Percentiles rank a stretch among this genome's conserved stretches.
Evolutionary conservation across 495 filamentous ascomycete genomes (phyloP).

Genomic region (Rhypophila decipiens): DNA sequence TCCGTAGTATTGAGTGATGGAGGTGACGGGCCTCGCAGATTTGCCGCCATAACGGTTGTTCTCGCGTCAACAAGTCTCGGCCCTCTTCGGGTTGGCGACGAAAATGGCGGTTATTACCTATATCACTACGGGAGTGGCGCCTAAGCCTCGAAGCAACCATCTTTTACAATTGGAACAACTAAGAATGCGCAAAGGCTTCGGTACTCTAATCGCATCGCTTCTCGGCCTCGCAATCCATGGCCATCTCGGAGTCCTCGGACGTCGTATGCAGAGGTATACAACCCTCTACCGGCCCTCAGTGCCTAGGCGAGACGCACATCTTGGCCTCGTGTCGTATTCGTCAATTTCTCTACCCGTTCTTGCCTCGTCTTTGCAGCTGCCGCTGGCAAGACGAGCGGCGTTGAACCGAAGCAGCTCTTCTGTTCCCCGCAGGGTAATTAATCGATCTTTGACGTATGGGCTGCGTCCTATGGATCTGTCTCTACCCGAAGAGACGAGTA

Average conservation of each 20-base stretch:
- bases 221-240: background rate
- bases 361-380: too few species aligned
- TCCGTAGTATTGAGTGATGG: background rate
- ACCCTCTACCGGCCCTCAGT: background rate
- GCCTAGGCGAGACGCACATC: too few species aligned
- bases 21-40: background rate
- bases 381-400: too few species aligned
- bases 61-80: background rate
- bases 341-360: too few species aligned
- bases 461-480: too few species aligned
- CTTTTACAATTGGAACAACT: background rate
- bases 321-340: too few species aligned
- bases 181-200: background rate
- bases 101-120: background rate
- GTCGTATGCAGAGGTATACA: background rate
- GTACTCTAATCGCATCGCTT: background rate
- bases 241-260: background rate
- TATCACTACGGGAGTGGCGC: too few species aligned
- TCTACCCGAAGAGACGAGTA: too few species aligned
- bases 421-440: too few species aligned
- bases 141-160: too few species aligned
- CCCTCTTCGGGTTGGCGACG: background rate
- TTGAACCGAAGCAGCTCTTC: too few species aligned
- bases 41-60: slow-evolving; percentile 1
- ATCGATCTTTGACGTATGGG: too few species aligned